Conservation (phyloP, 371 early-diverging fungal species). For the Mortierella sp. region DNA sequence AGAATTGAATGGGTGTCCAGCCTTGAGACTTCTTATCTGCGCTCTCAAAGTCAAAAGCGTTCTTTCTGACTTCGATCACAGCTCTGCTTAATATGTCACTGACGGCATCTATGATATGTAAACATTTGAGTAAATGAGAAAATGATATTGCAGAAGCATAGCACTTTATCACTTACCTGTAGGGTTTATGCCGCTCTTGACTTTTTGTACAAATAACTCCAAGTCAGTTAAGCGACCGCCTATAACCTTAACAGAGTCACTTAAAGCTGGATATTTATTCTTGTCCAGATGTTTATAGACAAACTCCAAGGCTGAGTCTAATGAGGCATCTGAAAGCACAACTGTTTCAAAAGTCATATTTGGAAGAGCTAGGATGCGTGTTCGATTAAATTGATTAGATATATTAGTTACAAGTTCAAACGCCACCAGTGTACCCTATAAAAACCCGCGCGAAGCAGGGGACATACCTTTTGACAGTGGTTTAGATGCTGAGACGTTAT, state of each 20-base stretch:
- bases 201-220: slow-evolving; percentile 86
- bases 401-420: neutral
- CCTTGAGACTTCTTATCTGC: slow-evolving; percentile 58
- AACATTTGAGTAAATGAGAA: slow-evolving; percentile 1
- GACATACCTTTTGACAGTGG: slow-evolving; percentile 73
- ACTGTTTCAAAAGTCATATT: slow-evolving; percentile 81
- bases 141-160: slow-evolving; percentile 1
- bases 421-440: neutral
- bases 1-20: slow-evolving; percentile 86
- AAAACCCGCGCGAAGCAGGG: neutral
- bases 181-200: slow-evolving; percentile 78
- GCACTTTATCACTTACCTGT: slow-evolving; percentile 59
- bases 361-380: slow-evolving; percentile 68
- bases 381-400: no score
- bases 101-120: slow-evolving; percentile 71
- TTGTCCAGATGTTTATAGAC: slow-evolving; percentile 69
- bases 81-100: slow-evolving; percentile 83
- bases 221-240: slow-evolving; percentile 95
- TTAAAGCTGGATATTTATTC: slow-evolving; percentile 63
- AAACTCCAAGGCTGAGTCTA: slow-evolving; percentile 72
- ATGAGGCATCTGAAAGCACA: slow-evolving; percentile 77
- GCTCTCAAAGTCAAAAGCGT: slow-evolving; percentile 80
- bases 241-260: slow-evolving; percentile 70
- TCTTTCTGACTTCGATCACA: slow-evolving; percentile 87
- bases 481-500: slow-evolving; percentile 80